Base-by-base conservation (phyloP, 2,329 filamentous ascomycete genomes). In the Ceratocystis eucalypticola region DNA sequence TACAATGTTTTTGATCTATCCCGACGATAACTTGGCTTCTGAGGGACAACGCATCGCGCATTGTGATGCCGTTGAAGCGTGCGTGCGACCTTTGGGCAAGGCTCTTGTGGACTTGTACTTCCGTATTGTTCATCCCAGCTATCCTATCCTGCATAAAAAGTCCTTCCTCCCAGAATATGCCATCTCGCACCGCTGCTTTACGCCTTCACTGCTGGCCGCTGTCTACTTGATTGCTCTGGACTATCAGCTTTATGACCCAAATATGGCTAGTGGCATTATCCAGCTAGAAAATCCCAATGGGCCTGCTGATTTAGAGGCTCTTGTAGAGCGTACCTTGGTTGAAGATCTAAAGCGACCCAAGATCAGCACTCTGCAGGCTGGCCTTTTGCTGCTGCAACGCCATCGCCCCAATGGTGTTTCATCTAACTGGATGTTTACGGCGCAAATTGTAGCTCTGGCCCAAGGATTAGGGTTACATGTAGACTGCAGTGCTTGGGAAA, bases 31-130 rank as follows among this genome's bases (percentile, higher is more conserved):
- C 20, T 71, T 73, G 1, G 72, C 74, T 0, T 76, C 74, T 0
- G 75, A 76, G 33, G 74, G 77, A 41, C 79, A 81, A 68, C 72
- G 67, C 1, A 74, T 76, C 20, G 73, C 74, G 7, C 75, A 77
- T 44, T 70, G 76, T 15, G 77, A 79, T 70, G 79, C 80, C 37
- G 81, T 88, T 66, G 85, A 88, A 72, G 78, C 65, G 3, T 68
- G 67, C 12, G 67, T 68, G 55, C 61, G 62, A 30, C 79, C 82
- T 5, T 80, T 85, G 71, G 84, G 84, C 8, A 77, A 78, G 67
- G 78, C 79, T 45, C 74, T 86, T 65, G 78, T 87, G 69, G 80
- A 82, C 68, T 75, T 85, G 50, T 86, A 84, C 74, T 86, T 85
- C 71, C 73, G 78, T 37, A 79, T 80, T 57, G 76, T 81, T 20